phyloP scores from a whole-genome alignment of 768 basidiomycete genomes.

The Leccinum longicurvipes region DNA sequence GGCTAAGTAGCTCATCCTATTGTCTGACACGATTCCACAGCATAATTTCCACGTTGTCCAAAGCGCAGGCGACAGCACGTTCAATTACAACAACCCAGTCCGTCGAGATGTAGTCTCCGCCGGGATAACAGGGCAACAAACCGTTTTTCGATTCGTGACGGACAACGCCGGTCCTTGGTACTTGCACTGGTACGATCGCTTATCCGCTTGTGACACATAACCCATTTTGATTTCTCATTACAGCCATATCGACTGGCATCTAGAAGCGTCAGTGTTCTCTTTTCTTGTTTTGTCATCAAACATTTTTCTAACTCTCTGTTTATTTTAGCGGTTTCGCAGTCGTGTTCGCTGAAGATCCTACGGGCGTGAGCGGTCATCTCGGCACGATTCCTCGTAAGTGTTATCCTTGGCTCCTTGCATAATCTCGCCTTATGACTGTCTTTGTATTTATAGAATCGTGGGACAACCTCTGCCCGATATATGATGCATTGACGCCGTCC shows the following conservation, averaged over 20 bases:
- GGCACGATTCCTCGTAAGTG: slow-evolving; percentile 16
- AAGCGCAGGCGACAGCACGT: slow-evolving; percentile 23
- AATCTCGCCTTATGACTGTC: not conserved
- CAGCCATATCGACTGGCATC: slow-evolving; percentile 32
- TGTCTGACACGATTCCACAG: slow-evolving; percentile 15
- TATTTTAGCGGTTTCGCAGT: slow-evolving; percentile 24
- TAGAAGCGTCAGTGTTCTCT: slow-evolving; percentile 19
- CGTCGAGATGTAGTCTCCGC: slow-evolving; percentile 28
- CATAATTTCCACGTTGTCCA: slow-evolving; percentile 36
- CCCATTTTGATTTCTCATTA: not conserved
- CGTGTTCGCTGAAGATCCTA: slow-evolving; percentile 26
- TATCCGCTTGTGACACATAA: not conserved
- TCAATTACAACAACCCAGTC: slow-evolving; percentile 38
- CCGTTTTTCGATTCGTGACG: slow-evolving; percentile 54
- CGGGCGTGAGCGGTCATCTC: slow-evolving; percentile 14
- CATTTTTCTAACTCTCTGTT: not conserved
- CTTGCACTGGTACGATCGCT: slow-evolving; percentile 34
- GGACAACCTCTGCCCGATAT: slow-evolving; percentile 25
- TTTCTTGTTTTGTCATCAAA: not conserved
- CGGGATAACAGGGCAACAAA: slow-evolving; percentile 37
- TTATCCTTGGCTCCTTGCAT: not conserved
- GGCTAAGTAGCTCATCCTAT: not conserved
- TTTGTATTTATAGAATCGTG: slow-evolving; percentile 21
- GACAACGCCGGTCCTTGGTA: slow-evolving; percentile 65
- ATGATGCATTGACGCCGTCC: slow-evolving; percentile 14